Base-by-base conservation (phyloP, 106 monocot species). In the Dendrobium officinale region DNA sequence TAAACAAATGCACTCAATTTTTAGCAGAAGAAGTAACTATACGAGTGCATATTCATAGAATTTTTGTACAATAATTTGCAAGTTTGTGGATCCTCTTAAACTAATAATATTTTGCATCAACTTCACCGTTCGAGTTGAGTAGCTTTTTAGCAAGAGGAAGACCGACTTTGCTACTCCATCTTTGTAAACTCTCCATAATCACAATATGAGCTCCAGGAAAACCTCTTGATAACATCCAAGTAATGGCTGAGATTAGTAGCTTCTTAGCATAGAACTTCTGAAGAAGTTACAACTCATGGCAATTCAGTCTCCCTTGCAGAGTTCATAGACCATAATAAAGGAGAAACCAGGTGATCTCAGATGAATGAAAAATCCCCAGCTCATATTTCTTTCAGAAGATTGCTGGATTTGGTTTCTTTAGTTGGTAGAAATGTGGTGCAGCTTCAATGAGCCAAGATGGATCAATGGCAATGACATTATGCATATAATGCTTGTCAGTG, bases 401-500 rank as follows among this genome's bases (percentile, higher is more conserved):
- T 20, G 83, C 85, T 81, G 78, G 85, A 77, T 88, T 95, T 9
- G 84, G 98, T 40, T 67, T 86, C 67, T 85, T 83, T 24, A 80
- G 81, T 47, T 92, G 95, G 81, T 95, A 98, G 78, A 95, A 98
- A 75, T 91, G 89, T 79, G 98, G 95, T 47, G 98, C 98, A 47
- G 95, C 94, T 85, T 95, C 95, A 9, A 77, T 92, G 37, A 98
- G 92, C 95, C 98, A 98, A 22, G 92, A 87, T 51, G 98, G 95
- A 77, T 98, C 95, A 56, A 98, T 88, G 15, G 98, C 89, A 58
- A 98, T 88, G 10, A 92, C 98, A 84, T 92, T 90, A 72, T 92
- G 98, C 92, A 92, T 91, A 73, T 98, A 95, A 29, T 98, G 95
- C 81, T 91, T 98, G 82, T 98, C 95, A 18, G 98, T 98, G 9